phyloP scores from a whole-genome alignment of 768 basidiomycete genomes.

The Kwoniella newhampshirensis region DNA sequence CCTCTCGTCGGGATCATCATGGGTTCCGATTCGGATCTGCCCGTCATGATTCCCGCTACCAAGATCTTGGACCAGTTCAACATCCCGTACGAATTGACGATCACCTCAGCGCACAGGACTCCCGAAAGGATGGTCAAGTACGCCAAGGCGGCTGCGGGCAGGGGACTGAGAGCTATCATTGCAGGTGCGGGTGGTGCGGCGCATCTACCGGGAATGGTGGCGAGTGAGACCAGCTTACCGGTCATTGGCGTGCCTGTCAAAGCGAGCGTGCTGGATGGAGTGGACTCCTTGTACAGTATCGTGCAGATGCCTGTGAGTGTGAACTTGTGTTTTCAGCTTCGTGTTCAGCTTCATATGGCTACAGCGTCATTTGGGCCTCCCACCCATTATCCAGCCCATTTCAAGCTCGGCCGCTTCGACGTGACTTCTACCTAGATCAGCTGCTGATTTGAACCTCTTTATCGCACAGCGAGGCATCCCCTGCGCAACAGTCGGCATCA shows the following conservation, averaged over 20 bases:
- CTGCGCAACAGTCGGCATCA: slow-evolving; percentile 95
- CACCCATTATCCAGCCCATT: too few species aligned
- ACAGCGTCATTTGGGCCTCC: too few species aligned
- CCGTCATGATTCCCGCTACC: slow-evolving; percentile 85
- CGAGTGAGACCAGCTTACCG: slow-evolving; percentile 85
- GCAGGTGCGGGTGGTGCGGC: slow-evolving; percentile 99
- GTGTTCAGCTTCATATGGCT: too few species aligned
- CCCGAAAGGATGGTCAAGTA: slow-evolving; percentile 81
- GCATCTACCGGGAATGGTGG: slow-evolving; percentile 97
- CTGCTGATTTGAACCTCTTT: slow-evolving; percentile 7
- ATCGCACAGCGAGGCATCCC: slow-evolving; percentile 80
- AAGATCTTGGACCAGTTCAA: slow-evolving; percentile 76
- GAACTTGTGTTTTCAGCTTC: neutral
- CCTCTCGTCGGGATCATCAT: slow-evolving; percentile 93
- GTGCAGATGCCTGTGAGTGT: slow-evolving; percentile 94
- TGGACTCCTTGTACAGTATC: slow-evolving; percentile 95
- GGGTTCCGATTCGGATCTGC: slow-evolving; percentile 98
- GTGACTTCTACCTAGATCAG: too few species aligned
- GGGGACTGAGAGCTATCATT: slow-evolving; percentile 67
- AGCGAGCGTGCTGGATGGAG: slow-evolving; percentile 87
- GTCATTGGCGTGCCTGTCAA: slow-evolving; percentile 97
- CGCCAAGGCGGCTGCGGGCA: slow-evolving; percentile 65
- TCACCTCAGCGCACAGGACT: slow-evolving; percentile 95
- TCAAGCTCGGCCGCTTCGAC: too few species aligned
- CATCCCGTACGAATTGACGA: slow-evolving; percentile 88